Evolutionary conservation across 768 basidiomycete genomes (phyloP), one percentile per base, ranked within the genome.

Genomic region (Cystoderma amianthinum): DNA sequence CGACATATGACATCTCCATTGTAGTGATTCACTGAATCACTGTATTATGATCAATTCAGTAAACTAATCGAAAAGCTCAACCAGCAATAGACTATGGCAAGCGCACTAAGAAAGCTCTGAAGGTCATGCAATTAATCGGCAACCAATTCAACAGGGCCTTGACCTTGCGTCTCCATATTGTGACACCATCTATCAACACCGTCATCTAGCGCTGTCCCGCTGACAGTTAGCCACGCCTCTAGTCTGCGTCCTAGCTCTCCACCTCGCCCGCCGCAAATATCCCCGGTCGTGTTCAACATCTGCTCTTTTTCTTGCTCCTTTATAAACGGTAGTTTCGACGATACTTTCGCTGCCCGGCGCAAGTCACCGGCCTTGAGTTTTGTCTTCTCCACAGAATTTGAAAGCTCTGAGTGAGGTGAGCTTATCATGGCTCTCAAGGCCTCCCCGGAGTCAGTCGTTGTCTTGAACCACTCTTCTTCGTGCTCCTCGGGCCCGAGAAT

Each of bases 241-340:
- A 89, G 61, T 42, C 86, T 61, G 39, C 82, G 62, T 30, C 86
- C 85, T 5, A 89, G 62, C 64, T 88, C 86, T 6, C 85, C 85
- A 0, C 86, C 86, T 13, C 82, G 70, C 24, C 85, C 86, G 28
- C 85, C 86, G 58, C 85, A 86, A 19, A 81, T 74, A 56, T 88
- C 86, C 0, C 86, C 85, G 25, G 76, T 80, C 39, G 69, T 77
- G 43, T 80, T 72, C 55, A 89, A 59, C 66, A 78, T 76, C 64
- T 79, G 76, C 60, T 85, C 84, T 56, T 69, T 74, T 59, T 82
- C 78, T 58, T 71, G 67, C 57, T 84, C 82, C 45, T 71, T 69
- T 35, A 69, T 68, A 44, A 82, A 66, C 12, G 74, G 75, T 7
- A 78, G 53, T 58, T 69, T 71, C 12, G 70, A 62, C 3, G 65